Conservation (phyloP, 305 asterid genomes). For the Fraxinus albicans region DNA sequence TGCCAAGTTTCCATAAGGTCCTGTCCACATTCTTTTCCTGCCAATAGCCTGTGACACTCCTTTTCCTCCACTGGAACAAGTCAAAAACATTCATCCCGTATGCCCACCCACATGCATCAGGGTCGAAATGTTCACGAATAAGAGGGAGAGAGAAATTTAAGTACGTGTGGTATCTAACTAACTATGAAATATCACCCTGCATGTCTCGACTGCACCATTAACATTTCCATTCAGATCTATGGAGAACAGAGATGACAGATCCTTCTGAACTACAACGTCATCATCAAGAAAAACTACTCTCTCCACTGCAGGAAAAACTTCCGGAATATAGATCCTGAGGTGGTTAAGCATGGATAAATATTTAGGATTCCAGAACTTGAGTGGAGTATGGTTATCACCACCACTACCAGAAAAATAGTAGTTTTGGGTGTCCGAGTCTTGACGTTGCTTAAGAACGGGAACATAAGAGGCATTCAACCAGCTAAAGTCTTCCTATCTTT, state of each 20-base stretch:
- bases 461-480: constrained; percentile 46
- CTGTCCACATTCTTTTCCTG: constrained; percentile 45
- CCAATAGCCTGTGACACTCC: constrained; percentile 48
- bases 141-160: constrained; percentile 43
- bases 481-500: constrained; percentile 37
- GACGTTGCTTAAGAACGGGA: constrained; percentile 48
- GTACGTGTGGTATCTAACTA: constrained; percentile 34
- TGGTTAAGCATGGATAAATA: constrained; percentile 49
- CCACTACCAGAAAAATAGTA: constrained; percentile 44
- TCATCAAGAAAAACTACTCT: constrained; percentile 45
- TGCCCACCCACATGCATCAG: constrained; percentile 39
- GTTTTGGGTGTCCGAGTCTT: constrained; percentile 41
- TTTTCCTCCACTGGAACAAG: constrained; percentile 43
- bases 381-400: constrained; percentile 34
- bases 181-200: constrained; percentile 46
- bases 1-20: constrained; percentile 51
- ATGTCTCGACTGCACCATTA: constrained; percentile 37
- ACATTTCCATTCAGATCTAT: constrained; percentile 28
- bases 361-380: constrained; percentile 46
- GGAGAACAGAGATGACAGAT: constrained; percentile 38
- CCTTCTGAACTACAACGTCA: constrained; percentile 44
- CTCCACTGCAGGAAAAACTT: constrained; percentile 42
- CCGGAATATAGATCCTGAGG: constrained; percentile 46
- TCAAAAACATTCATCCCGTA: constrained; percentile 34
- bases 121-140: constrained; percentile 42